Base-by-base conservation (phyloP, 164 flowering plant species). In the Aristolochia contorta region DNA sequence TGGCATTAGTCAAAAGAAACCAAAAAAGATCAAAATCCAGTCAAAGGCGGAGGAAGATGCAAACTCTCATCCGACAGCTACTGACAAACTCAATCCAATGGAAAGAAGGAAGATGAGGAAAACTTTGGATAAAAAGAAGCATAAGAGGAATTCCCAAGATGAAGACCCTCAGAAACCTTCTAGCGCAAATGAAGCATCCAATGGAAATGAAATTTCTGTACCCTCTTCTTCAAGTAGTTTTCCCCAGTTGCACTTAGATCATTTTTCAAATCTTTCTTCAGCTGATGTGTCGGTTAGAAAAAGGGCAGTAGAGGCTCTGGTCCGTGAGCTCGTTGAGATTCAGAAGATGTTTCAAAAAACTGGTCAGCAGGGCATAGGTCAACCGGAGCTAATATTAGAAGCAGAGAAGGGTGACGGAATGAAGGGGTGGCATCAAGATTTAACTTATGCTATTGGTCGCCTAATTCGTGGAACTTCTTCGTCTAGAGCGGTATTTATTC, bases 401-500 rank as follows among this genome's bases (percentile, higher is more conserved):
- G 99, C 96, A 43, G 84, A 82, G 22, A 90, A 88, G 73, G 87
- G 84, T 68, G 99, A 90, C 69, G 97, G 96, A 5, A 75, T 88
- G 72, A 74, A 80, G 57, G 72, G 84, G 37, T 91, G 95, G 67
- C 93, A 89, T 0, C 85, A 89, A 0, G 80, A 89, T 30, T 43
- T 94, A 73, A 80, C 87, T 71, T 94, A 94, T 77, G 96, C 99
- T 21, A 65, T 93, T 27, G 79, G 96, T 19, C 80, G 99, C 66
- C 96, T 94, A 32, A 78, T 94, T 47, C 96, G 97, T n/a, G 99
- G 99, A 20, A 86, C 82, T 71, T 94, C 97, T 57, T 94, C 99
- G 16, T 91, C 99, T 0, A 84, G 97, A 78, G 93, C 84, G 93
- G 99, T 37, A 32, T 46, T 16, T 62, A 10, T 30, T 53, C 19